Base-by-base conservation (phyloP, 495 filamentous ascomycete genomes). In the Xylaria longipes region DNA sequence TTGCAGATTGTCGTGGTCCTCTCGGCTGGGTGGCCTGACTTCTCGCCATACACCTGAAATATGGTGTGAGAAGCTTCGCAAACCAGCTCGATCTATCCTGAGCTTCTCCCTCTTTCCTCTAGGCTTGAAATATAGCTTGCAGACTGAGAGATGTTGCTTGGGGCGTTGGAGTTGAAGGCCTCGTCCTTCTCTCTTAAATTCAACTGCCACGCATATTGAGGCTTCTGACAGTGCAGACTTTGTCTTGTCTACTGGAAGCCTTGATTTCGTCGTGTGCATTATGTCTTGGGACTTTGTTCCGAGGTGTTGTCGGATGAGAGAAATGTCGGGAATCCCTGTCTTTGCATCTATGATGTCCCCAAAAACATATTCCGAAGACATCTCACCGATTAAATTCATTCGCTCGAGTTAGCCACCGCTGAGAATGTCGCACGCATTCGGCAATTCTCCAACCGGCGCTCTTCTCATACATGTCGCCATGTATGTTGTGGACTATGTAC, bases 371-470 rank as follows among this genome's bases (percentile, higher is more conserved):
- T 22, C 60, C 56, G 56, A 52, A 71, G 72, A 73, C 63, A 73
- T 86, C 87, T 93, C 93, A 93, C 88, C 83, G 89, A 93, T 90
- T 80, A 95, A 97, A 92, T 84, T 64, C 87, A 88, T 77, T 84
- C 86, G 86, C 88, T 92, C 92, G 92, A 94, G 93, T 94, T 86
- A 86, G 86, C 89, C 87, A 91, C 89, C 88, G 71, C 75, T 86
- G 91, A 94, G 92, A 95, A 97, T 97, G 93, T 89, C 89, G 91
- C 90, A 86, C 90, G 75, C 79, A 88, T 91, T 77, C 91, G 90
- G 91, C 91, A 94, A 84, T 95, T 96, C 93, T 92, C 86, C 82
- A 89, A 89, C 90, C 90, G 93, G 91, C 92, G 91, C 92, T 91
- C 86, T 87, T 86, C 85, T 85, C 81, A 86, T 89, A 82, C 82